Base-by-base conservation (phyloP, 208 protist genomes). In the Phytomonas sp. region DNA sequence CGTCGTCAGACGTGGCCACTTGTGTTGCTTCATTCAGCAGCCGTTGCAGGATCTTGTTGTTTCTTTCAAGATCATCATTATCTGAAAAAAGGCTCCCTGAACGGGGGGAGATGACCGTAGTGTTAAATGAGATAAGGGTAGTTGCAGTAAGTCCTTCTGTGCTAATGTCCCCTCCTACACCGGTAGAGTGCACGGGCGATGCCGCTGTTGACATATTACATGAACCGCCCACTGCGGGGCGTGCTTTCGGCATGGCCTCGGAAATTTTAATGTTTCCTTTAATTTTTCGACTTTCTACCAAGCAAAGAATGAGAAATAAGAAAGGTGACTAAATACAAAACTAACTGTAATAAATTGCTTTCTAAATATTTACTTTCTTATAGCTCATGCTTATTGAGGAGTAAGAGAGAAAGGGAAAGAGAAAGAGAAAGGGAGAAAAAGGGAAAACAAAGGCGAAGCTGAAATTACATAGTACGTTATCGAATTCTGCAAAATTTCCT, bases 21-120 rank as follows among this genome's bases (percentile, higher is more conserved):
- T 77, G 75, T 20, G 65, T 76, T 7, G 82, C 76, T 29, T 86
- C 82, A 56, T 90, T 78, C 32, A 87, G 72, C 11, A 87, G 67
- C 5, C 80, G 76, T 61, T 82, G 62, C 53, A 90, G 68, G 62
- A 83, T 63, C 31, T 74, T 75, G 53, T 77, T 74, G 36, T 60
- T 75, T 46, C 63, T 80, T n/a, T 78, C 78, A 4, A 62, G 64
- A 60, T 74, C 70, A 20, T 75, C 53, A 33, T 81, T 76, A 43
- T 79, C 76, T 13, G 36, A 40, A 40, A 40, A 40, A 40, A 40
- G 36, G 9, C 36, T 40, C 9, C 36, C 36, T 13, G 36, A 40
- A 9, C 36, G 36, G 9, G 36, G 36, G 9, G 36, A 40, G 6
- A 40, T 9, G 6, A 40, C 36, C 9, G 36, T 40, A 40, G 4